Percentiles rank a stretch among this genome's conserved stretches.
Conservation (phyloP, 352 stramenopile species). For the Phytophthora lateralis region DNA sequence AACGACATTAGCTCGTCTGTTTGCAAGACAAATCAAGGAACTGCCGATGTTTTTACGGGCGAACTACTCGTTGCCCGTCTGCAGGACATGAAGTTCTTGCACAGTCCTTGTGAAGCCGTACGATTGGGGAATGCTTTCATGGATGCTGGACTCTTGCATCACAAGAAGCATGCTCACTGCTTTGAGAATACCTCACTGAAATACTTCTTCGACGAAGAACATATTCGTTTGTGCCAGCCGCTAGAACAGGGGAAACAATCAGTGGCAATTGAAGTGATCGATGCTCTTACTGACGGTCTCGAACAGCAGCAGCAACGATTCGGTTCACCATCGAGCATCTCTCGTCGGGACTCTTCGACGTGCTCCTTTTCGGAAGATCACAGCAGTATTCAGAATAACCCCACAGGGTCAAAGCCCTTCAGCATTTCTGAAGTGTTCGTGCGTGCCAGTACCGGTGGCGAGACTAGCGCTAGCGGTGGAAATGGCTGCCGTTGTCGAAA, state of each 20-base stretch:
- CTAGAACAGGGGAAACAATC: conserved; percentile 1
- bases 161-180: conserved; percentile 42
- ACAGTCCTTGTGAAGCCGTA: conserved; percentile 39
- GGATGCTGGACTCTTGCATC: conserved; percentile 54
- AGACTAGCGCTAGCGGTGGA: conserved; percentile 1
- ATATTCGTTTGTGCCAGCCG: conserved; percentile 40
- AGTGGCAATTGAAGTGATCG: conserved; percentile 7
- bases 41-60: conserved; percentile 34
- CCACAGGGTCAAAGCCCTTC: conserved; percentile 12
- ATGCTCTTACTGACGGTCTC: conserved; percentile 18
- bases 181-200: conserved; percentile 39
- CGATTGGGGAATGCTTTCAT: conserved; percentile 53
- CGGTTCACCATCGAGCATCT: not conserved
- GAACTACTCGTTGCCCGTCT: conserved; percentile 42
- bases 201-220: conserved; percentile 54
- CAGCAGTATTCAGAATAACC: conserved; percentile 23
- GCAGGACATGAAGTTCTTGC: conserved; percentile 31
- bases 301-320: conserved; percentile 13
- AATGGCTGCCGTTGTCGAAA: conserved; percentile 43
- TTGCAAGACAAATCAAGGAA: conserved; percentile 16
- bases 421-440: conserved; percentile 10
- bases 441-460: conserved; percentile 5
- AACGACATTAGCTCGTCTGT: conserved; percentile 29
- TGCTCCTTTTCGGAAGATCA: conserved; percentile 22
- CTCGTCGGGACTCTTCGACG: conserved; percentile 2